Evolutionary conservation across 192 early-diverging fungal genomes (phyloP), one percentile per base, ranked within the genome.

Genomic region (Backusella psychrophila): DNA sequence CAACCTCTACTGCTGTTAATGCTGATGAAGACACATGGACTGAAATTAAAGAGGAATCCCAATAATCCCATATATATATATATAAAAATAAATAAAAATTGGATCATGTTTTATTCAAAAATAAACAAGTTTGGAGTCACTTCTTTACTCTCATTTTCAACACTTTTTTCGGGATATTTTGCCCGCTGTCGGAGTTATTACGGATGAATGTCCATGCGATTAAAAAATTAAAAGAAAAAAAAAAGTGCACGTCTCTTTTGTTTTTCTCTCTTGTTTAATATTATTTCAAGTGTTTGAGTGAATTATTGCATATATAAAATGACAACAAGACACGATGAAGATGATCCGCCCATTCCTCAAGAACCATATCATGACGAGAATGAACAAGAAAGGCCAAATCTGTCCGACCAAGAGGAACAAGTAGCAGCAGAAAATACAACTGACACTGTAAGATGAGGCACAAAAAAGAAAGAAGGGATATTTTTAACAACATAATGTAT

Each of bases 301-400:
- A 6, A 49, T n/a, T 49, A 19, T 49, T 1, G 1, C 11, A 67
- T 19, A 36, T 19, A 67, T 33, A 67, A 35, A 12, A 67, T 67
- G 34, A 8, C 34, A 21, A 17, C 33, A 35, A 29, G 17, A 67
- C 31, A 7, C 6, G 17, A 67, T 14, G 19, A 67, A 1, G 34
- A 19, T n/a, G 66, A 67, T 5, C 66, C 29, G n/a, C 66, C 66
- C 33, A 46, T 71, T 6, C 69, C 69, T 17, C 39, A 39, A 7
- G 69, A 71, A 14, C 69, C 69, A 17, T 71, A 71, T 46, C 69
- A 71, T 41, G 69, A 71, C 29, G 56, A 59, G 29, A 26, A 29
- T 26, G 69, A 71, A 46, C 14, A 71, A 71, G 69, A 46, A 46
- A 49, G 42, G 33, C 38, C 69, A 41, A 38, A 35, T 21, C 69